phyloP scores from a whole-genome alignment of 148 eudicot species.

The Fallopia convolvulus region DNA sequence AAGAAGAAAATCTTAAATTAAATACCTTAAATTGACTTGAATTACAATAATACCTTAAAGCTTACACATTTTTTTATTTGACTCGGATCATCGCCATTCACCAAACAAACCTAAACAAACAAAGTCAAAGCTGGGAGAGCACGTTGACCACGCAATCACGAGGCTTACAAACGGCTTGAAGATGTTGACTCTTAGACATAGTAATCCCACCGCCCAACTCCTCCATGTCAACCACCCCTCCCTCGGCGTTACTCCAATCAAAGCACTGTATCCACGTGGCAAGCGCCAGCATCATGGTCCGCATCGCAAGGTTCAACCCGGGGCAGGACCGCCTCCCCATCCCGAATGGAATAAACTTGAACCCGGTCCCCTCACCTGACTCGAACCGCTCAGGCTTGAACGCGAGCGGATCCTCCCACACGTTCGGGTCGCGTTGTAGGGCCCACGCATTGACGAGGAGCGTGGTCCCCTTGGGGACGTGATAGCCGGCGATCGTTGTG shows the following conservation, averaged over 20 bases:
- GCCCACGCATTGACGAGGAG: slow-evolving; percentile 15
- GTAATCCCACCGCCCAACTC: slow-evolving; percentile 8
- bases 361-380: background rate
- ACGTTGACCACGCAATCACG: background rate
- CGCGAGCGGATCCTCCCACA: slow-evolving; percentile 14
- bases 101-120: background rate
- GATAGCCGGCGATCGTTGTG: background rate
- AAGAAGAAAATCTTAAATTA: no score
- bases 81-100: background rate
- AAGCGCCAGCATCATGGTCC: slow-evolving; percentile 1
- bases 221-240: slow-evolving; percentile 9
- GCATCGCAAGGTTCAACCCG: slow-evolving; percentile 10
- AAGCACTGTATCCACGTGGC: slow-evolving; percentile 13
- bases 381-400: slow-evolving; percentile 17
- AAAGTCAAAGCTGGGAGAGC: slow-evolving; percentile 4
- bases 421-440: slow-evolving; percentile 9
- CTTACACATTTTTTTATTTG: background rate
- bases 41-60: no score
- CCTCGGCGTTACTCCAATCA: slow-evolving; percentile 7
- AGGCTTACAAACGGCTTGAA: slow-evolving; percentile 8
- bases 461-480: slow-evolving; percentile 2
- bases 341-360: slow-evolving; percentile 16
- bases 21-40: no score
- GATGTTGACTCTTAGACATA: background rate
- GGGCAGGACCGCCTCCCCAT: slow-evolving; percentile 17